A percentile compares a stretch with the other conserved stretches of the same genome.
Evolutionary conservation across 345 rosid genomes (phyloP).

Genomic region (Lumnitzera littorea): DNA sequence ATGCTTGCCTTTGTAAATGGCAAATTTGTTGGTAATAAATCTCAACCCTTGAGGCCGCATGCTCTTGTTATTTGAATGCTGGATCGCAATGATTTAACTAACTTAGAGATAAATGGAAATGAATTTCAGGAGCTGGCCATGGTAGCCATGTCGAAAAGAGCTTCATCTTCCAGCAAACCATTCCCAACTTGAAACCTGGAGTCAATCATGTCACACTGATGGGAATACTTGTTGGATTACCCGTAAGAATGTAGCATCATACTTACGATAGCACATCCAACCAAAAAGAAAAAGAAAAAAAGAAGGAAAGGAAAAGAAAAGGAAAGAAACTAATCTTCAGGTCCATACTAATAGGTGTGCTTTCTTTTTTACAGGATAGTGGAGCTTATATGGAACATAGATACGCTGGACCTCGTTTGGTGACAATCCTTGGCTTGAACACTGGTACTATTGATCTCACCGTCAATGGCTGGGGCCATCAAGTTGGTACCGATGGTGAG

Average conservation of each 20-base stretch:
- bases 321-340: too few species aligned
- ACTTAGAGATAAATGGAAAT: background rate
- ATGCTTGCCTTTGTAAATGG: constrained; percentile 40
- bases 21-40: constrained; percentile 22
- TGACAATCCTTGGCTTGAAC: constrained; percentile 34
- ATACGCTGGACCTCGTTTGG: constrained; percentile 29
- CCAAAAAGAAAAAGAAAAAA: too few species aligned
- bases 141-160: constrained; percentile 38
- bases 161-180: constrained; percentile 30
- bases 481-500: constrained; percentile 38
- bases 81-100: background rate
- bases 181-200: constrained; percentile 26
- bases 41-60: background rate
- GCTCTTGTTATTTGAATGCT: background rate
- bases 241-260: constrained; percentile 13
- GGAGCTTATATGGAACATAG: constrained; percentile 41
- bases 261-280: too few species aligned
- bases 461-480: constrained; percentile 35
- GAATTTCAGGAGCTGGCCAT: constrained; percentile 29
- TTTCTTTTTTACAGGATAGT: constrained; percentile 20
- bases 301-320: too few species aligned
- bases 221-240: constrained; percentile 30
- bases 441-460: constrained; percentile 40
- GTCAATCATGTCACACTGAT: constrained; percentile 25
- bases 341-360: too few species aligned